Conservation (phyloP, 2,329 filamentous ascomycete genomes). For the Trichoderma guizhouense region DNA sequence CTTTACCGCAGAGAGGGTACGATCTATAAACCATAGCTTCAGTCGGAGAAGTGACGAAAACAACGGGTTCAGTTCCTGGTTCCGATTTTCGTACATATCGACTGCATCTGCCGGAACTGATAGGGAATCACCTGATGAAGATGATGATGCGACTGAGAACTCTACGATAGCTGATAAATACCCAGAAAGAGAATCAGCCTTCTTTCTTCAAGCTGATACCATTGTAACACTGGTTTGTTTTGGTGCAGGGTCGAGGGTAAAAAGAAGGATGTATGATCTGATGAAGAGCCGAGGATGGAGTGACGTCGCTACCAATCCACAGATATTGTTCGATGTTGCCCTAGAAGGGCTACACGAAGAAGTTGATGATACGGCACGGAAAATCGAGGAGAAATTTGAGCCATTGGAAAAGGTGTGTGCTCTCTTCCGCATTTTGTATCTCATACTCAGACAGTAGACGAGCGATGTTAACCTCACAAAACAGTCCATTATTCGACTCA, state of each 20-base stretch:
- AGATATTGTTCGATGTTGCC: conserved; percentile 31
- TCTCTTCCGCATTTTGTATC: not conserved
- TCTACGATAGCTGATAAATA: conserved; percentile 25
- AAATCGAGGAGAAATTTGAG: conserved; percentile 30
- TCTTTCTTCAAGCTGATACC: conserved; percentile 27
- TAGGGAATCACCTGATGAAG: not conserved
- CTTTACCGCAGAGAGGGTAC: conserved; percentile 31
- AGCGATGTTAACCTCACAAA: not conserved
- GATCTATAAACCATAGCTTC: conserved; percentile 35
- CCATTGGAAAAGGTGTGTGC: conserved; percentile 28
- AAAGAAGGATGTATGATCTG: conserved; percentile 25
- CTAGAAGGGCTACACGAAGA: conserved; percentile 29
- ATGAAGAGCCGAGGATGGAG: conserved; percentile 26
- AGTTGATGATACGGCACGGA: conserved; percentile 30
- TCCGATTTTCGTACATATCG: conserved; percentile 28
- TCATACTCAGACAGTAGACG: not conserved
- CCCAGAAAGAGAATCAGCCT: conserved; percentile 28
- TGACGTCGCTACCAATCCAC: conserved; percentile 25
- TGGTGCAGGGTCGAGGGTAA: conserved; percentile 24
- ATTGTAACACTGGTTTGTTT: conserved; percentile 27
- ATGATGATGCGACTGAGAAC: not conserved
- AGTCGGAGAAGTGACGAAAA: conserved; percentile 24
- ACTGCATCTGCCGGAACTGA: not conserved
- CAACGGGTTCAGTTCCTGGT: conserved; percentile 31
- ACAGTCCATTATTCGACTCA: conserved; percentile 28